Percentiles rank a stretch among this genome's conserved stretches.
Conservation (phyloP, 192 early-diverging fungal genomes). For the Linnemannia hyalina region DNA sequence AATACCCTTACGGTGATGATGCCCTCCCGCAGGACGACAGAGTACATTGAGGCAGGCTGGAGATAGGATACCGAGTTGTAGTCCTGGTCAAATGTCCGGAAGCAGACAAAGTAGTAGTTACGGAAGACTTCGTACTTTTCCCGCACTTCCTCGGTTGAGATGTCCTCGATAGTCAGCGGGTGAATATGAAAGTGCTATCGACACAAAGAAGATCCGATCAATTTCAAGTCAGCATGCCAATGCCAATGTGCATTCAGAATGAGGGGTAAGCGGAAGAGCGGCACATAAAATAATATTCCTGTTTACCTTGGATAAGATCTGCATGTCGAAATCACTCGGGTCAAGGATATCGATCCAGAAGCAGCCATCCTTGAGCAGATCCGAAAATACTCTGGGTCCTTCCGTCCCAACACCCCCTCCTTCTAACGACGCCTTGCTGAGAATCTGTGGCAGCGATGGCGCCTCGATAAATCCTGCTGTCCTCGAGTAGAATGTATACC, state of each 20-base stretch:
- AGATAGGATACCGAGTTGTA: constrained; percentile 71
- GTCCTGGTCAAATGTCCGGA: constrained; percentile 81
- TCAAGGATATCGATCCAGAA: constrained; percentile 82
- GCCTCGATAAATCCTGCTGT: constrained; percentile 50
- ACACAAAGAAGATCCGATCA: background rate
- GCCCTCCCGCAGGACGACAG: constrained; percentile 74
- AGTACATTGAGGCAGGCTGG: constrained; percentile 77
- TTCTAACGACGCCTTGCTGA: constrained; percentile 22
- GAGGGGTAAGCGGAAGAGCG: background rate
- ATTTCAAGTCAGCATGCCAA: background rate
- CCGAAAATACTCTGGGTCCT: constrained; percentile 42
- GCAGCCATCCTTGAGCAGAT: constrained; percentile 63
- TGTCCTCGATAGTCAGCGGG: constrained; percentile 90
- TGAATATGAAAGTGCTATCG: constrained; percentile 76
- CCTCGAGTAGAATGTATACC: constrained; percentile 58
- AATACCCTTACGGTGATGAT: constrained; percentile 70
- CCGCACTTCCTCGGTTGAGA: constrained; percentile 85
- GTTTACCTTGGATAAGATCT: constrained; percentile 65
- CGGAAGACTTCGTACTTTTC: constrained; percentile 94
- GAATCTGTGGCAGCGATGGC: constrained; percentile 44
- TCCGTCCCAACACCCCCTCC: background rate
- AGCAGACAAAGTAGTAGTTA: constrained; percentile 94
- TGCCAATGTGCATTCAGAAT: background rate
- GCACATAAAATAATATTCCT: background rate
- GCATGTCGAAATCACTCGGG: constrained; percentile 69